Conservation (phyloP, 2,329 filamentous ascomycete genomes). For the Calonectria hongkongensis region DNA sequence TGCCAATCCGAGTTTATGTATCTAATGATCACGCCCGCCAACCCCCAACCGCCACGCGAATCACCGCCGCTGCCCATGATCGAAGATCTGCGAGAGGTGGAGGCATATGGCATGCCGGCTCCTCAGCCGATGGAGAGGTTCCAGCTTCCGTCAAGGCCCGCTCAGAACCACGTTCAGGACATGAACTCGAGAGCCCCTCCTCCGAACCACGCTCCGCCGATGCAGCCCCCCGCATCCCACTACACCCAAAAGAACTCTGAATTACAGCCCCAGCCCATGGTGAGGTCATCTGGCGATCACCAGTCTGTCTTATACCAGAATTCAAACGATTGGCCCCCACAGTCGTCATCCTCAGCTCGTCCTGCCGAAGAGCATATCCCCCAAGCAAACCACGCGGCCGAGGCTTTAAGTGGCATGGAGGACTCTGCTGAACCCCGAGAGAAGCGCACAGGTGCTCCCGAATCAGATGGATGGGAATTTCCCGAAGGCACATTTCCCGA, state of each 20-base stretch:
- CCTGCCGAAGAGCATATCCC: constrained; percentile 59
- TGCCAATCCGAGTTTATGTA: constrained; percentile 81
- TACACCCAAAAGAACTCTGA: constrained; percentile 61
- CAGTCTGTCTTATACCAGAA: constrained; percentile 63
- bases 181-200: constrained; percentile 72
- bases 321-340: constrained; percentile 60
- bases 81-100: constrained; percentile 75
- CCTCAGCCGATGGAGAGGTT: constrained; percentile 64
- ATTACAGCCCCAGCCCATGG: constrained; percentile 69
- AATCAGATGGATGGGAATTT: constrained; percentile 93
- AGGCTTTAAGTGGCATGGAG: constrained; percentile 62
- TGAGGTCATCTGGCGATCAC: constrained; percentile 72
- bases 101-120: constrained; percentile 69
- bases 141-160: constrained; percentile 63
- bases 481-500: constrained; percentile 84
- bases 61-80: constrained; percentile 75
- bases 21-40: constrained; percentile 80
- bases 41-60: constrained; percentile 79
- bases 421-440: constrained; percentile 66
- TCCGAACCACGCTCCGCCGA: constrained; percentile 76
- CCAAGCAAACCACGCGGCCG: constrained; percentile 62
- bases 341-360: constrained; percentile 59
- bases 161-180: constrained; percentile 75
- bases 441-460: constrained; percentile 67
- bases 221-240: constrained; percentile 62